These are phyloP conservation scores for Bruguiera hainesii DNA, from an alignment of 441 rosid species.

Conservation along the genomic window DNA sequence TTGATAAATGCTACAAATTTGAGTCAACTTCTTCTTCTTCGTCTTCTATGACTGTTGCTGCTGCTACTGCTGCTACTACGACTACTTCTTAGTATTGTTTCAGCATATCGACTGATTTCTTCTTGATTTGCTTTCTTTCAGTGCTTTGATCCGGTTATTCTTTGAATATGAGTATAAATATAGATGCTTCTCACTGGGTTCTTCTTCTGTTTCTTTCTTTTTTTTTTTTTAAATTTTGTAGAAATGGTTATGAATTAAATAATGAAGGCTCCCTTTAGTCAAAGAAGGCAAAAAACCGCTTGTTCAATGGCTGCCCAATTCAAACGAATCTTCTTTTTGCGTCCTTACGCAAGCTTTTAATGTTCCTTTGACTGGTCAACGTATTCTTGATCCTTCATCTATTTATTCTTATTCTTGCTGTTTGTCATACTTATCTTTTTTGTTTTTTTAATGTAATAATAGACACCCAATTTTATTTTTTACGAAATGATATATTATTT, in stretches of 20 bases:
- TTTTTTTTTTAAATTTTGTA: too few species aligned
- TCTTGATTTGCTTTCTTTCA: background rate
- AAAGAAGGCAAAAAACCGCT: conserved; percentile 22
- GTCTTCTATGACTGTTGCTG: background rate
- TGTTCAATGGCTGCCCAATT: conserved; percentile 34
- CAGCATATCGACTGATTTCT: background rate
- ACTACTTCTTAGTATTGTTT: conserved; percentile 4
- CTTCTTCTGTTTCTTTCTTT: background rate
- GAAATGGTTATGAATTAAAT: background rate
- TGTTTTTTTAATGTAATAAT: too few species aligned
- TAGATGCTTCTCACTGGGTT: background rate
- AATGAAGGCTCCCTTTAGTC: conserved; percentile 21
- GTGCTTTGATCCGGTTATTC: conserved; percentile 14
- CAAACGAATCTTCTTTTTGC: conserved; percentile 28
- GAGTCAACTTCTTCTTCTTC: conserved; percentile 40
- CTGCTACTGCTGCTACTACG: conserved; percentile 16
- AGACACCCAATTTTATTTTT: too few species aligned
- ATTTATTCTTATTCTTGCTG: background rate
- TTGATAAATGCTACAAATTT: conserved; percentile 83
- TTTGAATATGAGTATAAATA: conserved; percentile 1
- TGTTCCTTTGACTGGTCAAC: conserved; percentile 47
- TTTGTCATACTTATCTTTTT: too few species aligned
- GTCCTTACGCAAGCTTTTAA: conserved; percentile 27
- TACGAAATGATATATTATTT: too few species aligned
- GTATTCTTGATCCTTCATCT: background rate